Base-by-base conservation (phyloP, 2,329 filamentous ascomycete species). In the Sclerotinia nivalis region DNA sequence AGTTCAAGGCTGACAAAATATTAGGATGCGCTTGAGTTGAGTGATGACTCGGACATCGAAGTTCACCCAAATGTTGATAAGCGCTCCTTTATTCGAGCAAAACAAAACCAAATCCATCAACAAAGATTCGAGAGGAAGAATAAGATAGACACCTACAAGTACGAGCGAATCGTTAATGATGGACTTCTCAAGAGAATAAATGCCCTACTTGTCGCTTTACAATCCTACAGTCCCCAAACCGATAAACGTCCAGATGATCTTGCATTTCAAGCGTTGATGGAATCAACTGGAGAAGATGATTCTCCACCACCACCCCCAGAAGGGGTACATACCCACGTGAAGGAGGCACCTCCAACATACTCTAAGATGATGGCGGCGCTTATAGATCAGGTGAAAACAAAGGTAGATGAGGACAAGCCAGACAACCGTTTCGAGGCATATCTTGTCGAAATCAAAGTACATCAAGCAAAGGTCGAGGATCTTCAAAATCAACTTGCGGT, bases 51-150 rank as follows among this genome's bases (percentile, higher is more conserved):
- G 66, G 96, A 99, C 78, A 90, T 99, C 77, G 96, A 99, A 83
- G 96, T 98, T 66, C 96, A 99, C 81, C 96, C 96, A 71, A 99
- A 99, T 80, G 96, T 99, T 80, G 96, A 99, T 84, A 99, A 99
- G 82, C 89, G 91, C 66, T 98, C 95, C 72, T 99, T 99, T 82
- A 99, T 99, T 80, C 93, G 95, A 74, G 96, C 96, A 74, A 99
- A 99, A 83, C 96, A 98, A 83, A 91, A 90, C 76, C 94, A 99
- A 82, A 99, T 99, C 77, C 96, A 99, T 81, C 89, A 94, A 78
- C 91, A 97, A 80, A 91, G 96, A 69, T 85, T 89, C 75, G 91
- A 96, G 77, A 91, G 96, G 70, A 93, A 91, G 79, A 89, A 92
- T 76, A 91, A 97, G 78, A 98, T 99, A 79, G 90, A 92, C 76